Evolutionary conservation across 1,139 yeast genomes (phyloP), one percentile per base, ranked within the genome.

Genomic region (Petasospora rhodanensis): DNA sequence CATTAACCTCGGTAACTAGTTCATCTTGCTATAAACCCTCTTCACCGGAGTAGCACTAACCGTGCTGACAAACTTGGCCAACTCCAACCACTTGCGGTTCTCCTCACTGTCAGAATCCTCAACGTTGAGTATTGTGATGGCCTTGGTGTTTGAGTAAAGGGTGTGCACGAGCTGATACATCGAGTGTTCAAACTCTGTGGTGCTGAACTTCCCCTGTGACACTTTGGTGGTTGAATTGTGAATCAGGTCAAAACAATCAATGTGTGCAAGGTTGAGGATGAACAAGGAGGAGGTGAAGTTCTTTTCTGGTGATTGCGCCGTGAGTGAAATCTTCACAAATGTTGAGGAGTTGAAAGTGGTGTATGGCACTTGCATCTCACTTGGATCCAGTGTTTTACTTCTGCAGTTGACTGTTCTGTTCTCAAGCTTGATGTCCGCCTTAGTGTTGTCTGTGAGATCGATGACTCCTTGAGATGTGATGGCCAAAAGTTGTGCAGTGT

Each of bases 131-230:
- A 59, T 29, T 17, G 58, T 49, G 22, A 60, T 37, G 21, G 57
- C 41, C 38, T 57, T 59, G 28, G 57, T 51, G 18, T 52, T 47
- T n/a, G 42, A 34, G 31, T 47, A 51, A 4, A 55, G 35, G 26
- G 41, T 51, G 24, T 45, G 46, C 7, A 53, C 36, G 22, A 55
- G 22, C 28, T 44, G 51, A n/a, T 45, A 37, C 36, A 46, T 26
- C 4, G 47, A 41, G 31, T 40, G 31, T 6, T 35, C 27, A 34
- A 43, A 42, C 19, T 43, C 47, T 9, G 36, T 9, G 13, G 27
- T 36, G n/a, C 42, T 32, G 15, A 27, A 38, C 23, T 41, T 44
- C 2, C 15, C 15, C 24, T 39, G 32, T 3, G 34, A 22, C 7
- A 44, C 30, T 28, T 40, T 46, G 2, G 29, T 26, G 2, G 40